Base-by-base conservation (phyloP, 2,329 filamentous ascomycete genomes). In the Alternaria postmessia region DNA sequence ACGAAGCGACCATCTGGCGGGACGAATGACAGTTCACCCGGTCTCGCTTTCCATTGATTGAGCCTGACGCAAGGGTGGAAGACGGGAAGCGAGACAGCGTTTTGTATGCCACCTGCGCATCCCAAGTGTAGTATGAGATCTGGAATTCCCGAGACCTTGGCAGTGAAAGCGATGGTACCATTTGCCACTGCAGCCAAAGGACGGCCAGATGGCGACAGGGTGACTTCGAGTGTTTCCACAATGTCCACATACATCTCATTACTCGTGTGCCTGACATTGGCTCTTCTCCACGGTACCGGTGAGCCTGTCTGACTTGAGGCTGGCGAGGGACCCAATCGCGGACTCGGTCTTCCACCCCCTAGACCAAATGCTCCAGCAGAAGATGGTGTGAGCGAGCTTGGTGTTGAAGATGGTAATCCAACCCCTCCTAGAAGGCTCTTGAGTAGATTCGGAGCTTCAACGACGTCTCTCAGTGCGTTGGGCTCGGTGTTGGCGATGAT, bases 191-290 rank as follows among this genome's bases (percentile, higher is more conserved):
- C 94, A 7, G 92, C 89, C 22, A 99, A 84, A 1, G 94, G 90
- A 14, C 93, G 86, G 5, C 95, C 95, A 0, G 94, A 97, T 0
- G 95, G 95, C 0, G 95, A 93, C 42, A 98, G 86, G 0, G 91
- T 97, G 41, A 97, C 92, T 1, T 89, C 88, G 0, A 99, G 83
- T 1, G 92, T 93, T 81, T 99, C 95, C 62, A 99, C 88, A 12
- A 99, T 88, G 76, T 99, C 95, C 58, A 97, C 94, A 77, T 98
- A 98, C 68, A 99, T 85, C 79, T 99, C 95, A 79, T 98, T 99
- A 56, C 92, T 96, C 4, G 94, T 98, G 78, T 99, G 95, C 16
- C 94, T 87, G 54, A 99, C 95, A 72, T 97, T 97, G 39, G 92
- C 88, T 62, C 93, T 86, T 63, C 95, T 88, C 95, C 95, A 99